Evolutionary conservation across 2,329 filamentous ascomycete genomes (phyloP).

Genomic region (Fusarium camptoceras): DNA sequence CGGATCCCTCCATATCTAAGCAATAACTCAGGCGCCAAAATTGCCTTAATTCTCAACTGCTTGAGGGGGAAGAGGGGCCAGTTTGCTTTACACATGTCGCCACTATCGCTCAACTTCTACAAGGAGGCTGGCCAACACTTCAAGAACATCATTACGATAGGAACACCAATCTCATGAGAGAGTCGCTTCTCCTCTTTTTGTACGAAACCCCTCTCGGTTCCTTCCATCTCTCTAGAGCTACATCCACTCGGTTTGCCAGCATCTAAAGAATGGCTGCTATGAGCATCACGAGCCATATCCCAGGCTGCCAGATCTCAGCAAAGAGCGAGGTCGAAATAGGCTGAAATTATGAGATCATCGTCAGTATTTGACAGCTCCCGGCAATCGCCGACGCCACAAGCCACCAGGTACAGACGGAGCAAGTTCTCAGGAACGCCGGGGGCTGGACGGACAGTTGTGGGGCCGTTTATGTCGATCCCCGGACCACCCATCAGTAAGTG

Average conservation of each 20-base stretch:
- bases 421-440: not conserved
- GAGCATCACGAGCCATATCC: not conserved
- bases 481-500: constrained; percentile 22
- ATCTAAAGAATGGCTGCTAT: not conserved
- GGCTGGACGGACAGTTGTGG: constrained; percentile 17
- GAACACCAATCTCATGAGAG: not conserved
- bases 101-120: not conserved
- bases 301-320: not conserved
- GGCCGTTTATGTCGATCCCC: constrained; percentile 13
- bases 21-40: too few relatives aligned
- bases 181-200: not conserved
- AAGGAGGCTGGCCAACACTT: not conserved
- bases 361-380: not conserved
- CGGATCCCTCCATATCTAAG: not conserved
- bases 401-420: not conserved
- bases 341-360: not conserved
- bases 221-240: not conserved
- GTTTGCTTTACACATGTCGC: not conserved
- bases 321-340: not conserved
- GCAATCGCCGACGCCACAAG: not conserved
- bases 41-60: not conserved
- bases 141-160: not conserved
- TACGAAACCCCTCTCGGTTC: not conserved
- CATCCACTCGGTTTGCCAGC: too few relatives aligned
- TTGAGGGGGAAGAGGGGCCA: not conserved